Base-by-base conservation (phyloP, 495 filamentous ascomycete genomes). In the Xylona heveae region DNA sequence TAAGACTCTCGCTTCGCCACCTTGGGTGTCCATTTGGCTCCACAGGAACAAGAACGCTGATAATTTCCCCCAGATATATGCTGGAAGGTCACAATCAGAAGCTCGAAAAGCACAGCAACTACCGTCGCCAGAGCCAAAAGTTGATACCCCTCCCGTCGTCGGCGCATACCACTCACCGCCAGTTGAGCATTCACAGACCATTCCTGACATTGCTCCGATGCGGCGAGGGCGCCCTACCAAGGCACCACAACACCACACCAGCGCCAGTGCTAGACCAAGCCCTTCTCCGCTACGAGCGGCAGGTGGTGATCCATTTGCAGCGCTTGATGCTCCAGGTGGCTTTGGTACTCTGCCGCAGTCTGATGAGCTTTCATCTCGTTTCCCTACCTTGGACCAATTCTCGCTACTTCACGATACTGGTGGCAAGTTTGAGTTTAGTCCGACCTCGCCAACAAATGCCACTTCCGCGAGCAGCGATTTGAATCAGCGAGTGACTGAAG, bases 171-270 rank as follows among this genome's bases (percentile, higher is more conserved):
- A 71, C 18, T 71, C 76, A 23, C 59, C 67, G 30, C 61, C 71
- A 9, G 46, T 63, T 23, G 67, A 76, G 39, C 64, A 76, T 41
- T 68, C 73, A 22, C 66, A 74, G 37, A 53, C 63, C 5, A 71
- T 94, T 37, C 90, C 90, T 4, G 84, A 95, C 36, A 81, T 97
- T 39, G 74, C 74, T 35, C 88, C 88, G 5, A 95, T 95, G 88
- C 64, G 90, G 27, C 67, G 88, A 48, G 88, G 88, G 5, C 68
- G 88, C 33, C 78, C 83, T 5, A 72, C 66, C 45, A 1, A 47
- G 52, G 29, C 42, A 40, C 33, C 22, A 45, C 57, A n/a, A 42
- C 45, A 4, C 52, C 56, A 12, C 43, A 55, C 12, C 45, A 48
- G 16, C 20, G 50, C 40, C 24, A 58, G 55, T 3, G 44, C 69